Base-by-base conservation (phyloP, 805 yeast species). In the Metschnikowia kofuensis region DNA sequence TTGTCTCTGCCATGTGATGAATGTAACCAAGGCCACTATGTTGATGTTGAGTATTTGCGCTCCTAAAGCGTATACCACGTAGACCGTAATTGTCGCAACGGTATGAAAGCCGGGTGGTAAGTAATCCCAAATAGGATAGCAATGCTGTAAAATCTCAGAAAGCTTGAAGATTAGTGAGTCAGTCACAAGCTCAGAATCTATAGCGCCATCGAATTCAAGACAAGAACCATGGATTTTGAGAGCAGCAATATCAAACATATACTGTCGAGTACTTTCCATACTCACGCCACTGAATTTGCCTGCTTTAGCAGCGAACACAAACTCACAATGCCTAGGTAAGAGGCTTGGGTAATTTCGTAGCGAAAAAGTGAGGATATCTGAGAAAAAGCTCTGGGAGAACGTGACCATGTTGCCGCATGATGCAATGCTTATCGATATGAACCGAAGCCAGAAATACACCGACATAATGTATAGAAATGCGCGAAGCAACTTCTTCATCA, bases 281-380 rank as follows among this genome's bases (percentile, higher is more conserved):
- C 40, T 32, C 30, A 49, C 38, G 5, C 31, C 28, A 3, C 16
- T 15, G 11, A 40, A 26, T 6, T 42, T 40, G 6, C 43, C 40
- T 5, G 35, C 34, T 14, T 30, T 28, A 2, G 16, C 7, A 16
- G 40, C 44, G 5, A 36, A 7, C 15, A 16, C 32, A 29, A 47
- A 35, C 42, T 51, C 54, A 13, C 35, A 29, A 27, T 43, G 43
- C 13, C 62, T 44, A 29, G 43, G 40, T 21, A 59, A 15, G 10
- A 66, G 42, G 11, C 27, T n/a, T 2, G 45, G 44, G 42, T 55
- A 48, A 50, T 65, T 54, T 15, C 62, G 51, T 13, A 65, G 42
- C 4, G 63, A 38, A 49, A 52, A 70, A 6, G 73, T 66, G 45
- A 61, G 35, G n/a, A 62, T 51, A 46, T 70, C 74, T 27, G 49